Conservation (phyloP, 2,329 filamentous ascomycete genomes). For the Emydomyces testavorans region DNA sequence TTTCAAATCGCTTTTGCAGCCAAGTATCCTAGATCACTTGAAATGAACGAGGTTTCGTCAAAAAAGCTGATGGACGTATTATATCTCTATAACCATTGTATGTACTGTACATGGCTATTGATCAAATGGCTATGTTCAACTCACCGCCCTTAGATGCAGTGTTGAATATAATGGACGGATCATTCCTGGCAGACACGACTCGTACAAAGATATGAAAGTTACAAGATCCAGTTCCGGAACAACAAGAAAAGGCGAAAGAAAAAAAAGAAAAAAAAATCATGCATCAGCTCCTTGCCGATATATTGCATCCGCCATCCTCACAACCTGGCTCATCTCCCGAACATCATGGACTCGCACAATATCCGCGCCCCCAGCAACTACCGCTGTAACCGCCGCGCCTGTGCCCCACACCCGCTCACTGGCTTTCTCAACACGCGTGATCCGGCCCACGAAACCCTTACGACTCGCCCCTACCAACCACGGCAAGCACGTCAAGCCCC, state of each 20-base stretch:
- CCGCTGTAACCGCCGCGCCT: constrained; percentile 74
- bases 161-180: no score
- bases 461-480: constrained; percentile 85
- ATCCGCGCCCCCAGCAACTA: constrained; percentile 77
- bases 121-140: no score
- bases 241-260: neutral
- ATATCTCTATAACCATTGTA: no score
- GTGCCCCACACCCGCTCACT: constrained; percentile 71
- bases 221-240: no score
- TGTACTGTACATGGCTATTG: no score
- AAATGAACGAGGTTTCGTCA: no score
- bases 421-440: constrained; percentile 64
- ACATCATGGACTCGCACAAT: constrained; percentile 89
- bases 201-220: no score
- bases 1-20: neutral
- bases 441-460: constrained; percentile 74
- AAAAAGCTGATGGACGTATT: no score
- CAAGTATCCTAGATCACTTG: no score
- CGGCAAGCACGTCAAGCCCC: constrained; percentile 50
- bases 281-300: constrained; percentile 17
- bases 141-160: no score
- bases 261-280: neutral
- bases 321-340: constrained; percentile 70
- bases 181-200: no score
- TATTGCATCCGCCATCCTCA: constrained; percentile 77